These are phyloP conservation scores for Fagopyrum homotropicum DNA, from an alignment of 148 eudicot genomes.

Conservation along the genomic window DNA sequence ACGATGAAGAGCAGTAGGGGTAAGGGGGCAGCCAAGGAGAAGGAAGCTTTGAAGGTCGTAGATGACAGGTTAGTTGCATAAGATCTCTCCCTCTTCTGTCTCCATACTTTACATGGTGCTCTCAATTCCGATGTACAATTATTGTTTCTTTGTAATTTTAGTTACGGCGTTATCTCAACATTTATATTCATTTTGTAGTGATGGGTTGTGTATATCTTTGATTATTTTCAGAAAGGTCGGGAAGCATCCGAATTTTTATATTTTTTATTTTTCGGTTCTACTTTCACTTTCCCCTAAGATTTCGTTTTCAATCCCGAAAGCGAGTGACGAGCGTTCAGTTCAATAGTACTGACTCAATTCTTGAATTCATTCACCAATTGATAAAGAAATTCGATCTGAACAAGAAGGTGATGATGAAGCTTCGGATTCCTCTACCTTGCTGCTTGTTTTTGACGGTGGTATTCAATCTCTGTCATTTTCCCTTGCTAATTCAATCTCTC, in stretches of 20 bases:
- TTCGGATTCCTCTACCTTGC: conserved; percentile 37
- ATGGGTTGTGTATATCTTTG: conserved; percentile 11
- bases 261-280: not conserved
- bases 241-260: conserved; percentile 15
- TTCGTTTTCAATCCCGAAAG: not conserved
- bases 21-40: conserved; percentile 11
- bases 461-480: too few relatives aligned
- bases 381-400: not conserved
- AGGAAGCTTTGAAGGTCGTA: conserved; percentile 13
- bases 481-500: too few relatives aligned
- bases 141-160: not conserved
- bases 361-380: not conserved
- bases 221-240: conserved; percentile 38
- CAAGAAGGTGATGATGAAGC: conserved; percentile 26
- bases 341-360: not conserved
- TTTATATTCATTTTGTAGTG: conserved; percentile 6
- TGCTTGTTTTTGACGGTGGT: conserved; percentile 65
- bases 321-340: not conserved
- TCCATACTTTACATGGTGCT: not conserved
- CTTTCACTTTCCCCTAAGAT: not conserved
- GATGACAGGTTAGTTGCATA: conserved; percentile 12
- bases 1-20: conserved; percentile 14
- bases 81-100: not conserved
- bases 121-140: not conserved
- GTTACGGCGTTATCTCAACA: not conserved